A percentile compares a stretch with the other conserved stretches of the same genome.
Conservation (phyloP, 2,329 filamentous ascomycete genomes). For the Arthroderma uncinatum region DNA sequence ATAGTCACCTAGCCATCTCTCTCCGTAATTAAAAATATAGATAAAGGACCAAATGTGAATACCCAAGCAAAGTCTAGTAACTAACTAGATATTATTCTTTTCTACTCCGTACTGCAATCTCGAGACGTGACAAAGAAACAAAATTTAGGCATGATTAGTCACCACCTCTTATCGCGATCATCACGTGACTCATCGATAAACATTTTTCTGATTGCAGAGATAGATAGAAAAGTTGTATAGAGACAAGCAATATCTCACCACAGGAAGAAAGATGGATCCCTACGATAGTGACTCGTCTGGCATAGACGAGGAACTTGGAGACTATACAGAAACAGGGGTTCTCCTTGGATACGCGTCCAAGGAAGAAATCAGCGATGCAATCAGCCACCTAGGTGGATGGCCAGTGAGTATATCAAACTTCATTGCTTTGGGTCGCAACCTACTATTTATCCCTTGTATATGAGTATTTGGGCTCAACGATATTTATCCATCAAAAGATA, state of each 20-base stretch:
- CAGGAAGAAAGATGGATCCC: conserved; percentile 33
- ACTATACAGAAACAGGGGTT: conserved; percentile 58
- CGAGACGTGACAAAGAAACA: background rate
- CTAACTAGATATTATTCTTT: no score
- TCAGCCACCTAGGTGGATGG: conserved; percentile 77
- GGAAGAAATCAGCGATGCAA: conserved; percentile 65
- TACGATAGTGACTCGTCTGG: conserved; percentile 83
- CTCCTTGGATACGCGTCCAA: conserved; percentile 80
- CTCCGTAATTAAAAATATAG: no score
- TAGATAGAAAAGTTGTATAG: background rate
- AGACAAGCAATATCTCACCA: background rate
- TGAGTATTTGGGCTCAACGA: background rate
- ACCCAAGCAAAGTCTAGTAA: no score
- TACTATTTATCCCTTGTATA: background rate
- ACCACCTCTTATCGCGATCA: background rate
- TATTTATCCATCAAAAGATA: background rate
- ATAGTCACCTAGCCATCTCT: no score
- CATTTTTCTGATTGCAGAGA: conserved; percentile 4
- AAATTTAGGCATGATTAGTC: background rate
- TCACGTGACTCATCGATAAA: conserved; percentile 5
- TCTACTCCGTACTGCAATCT: no score
- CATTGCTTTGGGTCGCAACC: background rate
- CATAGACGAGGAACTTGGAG: conserved; percentile 43
- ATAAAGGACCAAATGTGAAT: no score
- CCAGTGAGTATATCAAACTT: conserved; percentile 51